These are phyloP conservation scores for Citrus glauca DNA, from an alignment of 345 rosid genomes.

Conservation along the genomic window DNA sequence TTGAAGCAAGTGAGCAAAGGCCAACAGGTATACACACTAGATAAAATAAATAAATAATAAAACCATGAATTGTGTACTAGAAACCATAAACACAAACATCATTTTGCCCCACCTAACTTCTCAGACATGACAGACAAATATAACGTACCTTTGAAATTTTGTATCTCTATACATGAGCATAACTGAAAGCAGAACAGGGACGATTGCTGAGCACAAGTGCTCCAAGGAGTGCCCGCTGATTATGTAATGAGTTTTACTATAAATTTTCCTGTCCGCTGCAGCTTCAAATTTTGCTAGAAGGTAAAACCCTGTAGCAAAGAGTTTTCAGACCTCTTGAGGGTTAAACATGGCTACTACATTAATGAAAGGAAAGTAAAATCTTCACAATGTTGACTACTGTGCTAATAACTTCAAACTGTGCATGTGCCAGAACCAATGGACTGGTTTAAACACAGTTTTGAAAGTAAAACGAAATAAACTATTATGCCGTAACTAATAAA, in stretches of 20 bases:
- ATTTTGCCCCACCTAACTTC: not conserved
- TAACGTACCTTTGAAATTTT: slow-evolving; percentile 60
- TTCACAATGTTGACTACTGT: not conserved
- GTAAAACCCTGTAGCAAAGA: slow-evolving; percentile 43
- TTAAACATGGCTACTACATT: not conserved
- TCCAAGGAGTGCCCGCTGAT: slow-evolving; percentile 81
- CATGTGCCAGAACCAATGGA: not conserved
- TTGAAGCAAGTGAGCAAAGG: not conserved
- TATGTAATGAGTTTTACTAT: slow-evolving; percentile 44
- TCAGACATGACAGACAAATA: not conserved
- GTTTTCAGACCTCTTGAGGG: not conserved
- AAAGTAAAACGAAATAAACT: not conserved
- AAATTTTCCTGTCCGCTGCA: slow-evolving; percentile 60
- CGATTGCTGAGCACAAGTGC: slow-evolving; percentile 59
- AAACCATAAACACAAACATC: not conserved
- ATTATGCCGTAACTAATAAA: not conserved
- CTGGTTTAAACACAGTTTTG: not conserved
- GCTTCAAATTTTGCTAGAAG: slow-evolving; percentile 57
- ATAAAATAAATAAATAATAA: too few relatives aligned
- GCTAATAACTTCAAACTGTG: not conserved
- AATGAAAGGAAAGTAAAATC: not conserved
- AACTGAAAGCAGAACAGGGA: slow-evolving; percentile 49
- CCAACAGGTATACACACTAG: not conserved
- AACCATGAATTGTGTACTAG: not conserved
- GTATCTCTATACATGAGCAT: slow-evolving; percentile 68